A percentile compares a stretch with the other conserved stretches of the same genome.
phyloP scores from a whole-genome alignment of 108 stramenopile genomes.

The Nitzschia sp. region DNA sequence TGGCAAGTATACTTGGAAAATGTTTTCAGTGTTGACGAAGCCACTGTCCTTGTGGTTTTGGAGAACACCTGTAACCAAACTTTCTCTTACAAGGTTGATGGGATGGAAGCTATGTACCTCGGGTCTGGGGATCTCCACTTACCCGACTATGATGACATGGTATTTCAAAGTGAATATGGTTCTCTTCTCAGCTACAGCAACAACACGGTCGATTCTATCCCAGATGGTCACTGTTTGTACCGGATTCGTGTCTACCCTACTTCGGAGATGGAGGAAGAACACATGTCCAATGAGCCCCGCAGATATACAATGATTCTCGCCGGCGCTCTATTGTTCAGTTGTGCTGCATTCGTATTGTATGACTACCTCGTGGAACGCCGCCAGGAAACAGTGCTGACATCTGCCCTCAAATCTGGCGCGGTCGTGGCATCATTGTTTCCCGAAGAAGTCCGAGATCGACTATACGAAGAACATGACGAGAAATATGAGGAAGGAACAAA shows the following conservation, averaged over 20 bases:
- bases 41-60: conserved; percentile 28
- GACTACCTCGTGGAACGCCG: conserved; percentile 55
- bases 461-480: background rate
- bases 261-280: background rate
- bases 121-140: conserved; percentile 50
- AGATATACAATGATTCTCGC: conserved; percentile 34
- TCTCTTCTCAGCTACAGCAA: no score
- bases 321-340: conserved; percentile 44
- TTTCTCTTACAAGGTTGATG: conserved; percentile 42
- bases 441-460: conserved; percentile 8
- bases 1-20: conserved; percentile 15
- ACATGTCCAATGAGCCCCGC: conserved; percentile 18
- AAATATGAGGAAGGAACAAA: background rate
- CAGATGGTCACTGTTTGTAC: conserved; percentile 20
- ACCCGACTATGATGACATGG: conserved; percentile 29
- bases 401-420: conserved; percentile 35
- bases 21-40: no score
- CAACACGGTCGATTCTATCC: no score
- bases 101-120: conserved; percentile 29
- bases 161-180: no score
- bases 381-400: conserved; percentile 32
- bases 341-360: conserved; percentile 47
- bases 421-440: conserved; percentile 56
- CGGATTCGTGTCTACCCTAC: conserved; percentile 29
- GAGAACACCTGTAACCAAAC: conserved; percentile 31